Percentiles rank a stretch among this genome's conserved stretches.
phyloP scores from a whole-genome alignment of 371 early-diverging fungal species.

The Mortierella sp. region DNA sequence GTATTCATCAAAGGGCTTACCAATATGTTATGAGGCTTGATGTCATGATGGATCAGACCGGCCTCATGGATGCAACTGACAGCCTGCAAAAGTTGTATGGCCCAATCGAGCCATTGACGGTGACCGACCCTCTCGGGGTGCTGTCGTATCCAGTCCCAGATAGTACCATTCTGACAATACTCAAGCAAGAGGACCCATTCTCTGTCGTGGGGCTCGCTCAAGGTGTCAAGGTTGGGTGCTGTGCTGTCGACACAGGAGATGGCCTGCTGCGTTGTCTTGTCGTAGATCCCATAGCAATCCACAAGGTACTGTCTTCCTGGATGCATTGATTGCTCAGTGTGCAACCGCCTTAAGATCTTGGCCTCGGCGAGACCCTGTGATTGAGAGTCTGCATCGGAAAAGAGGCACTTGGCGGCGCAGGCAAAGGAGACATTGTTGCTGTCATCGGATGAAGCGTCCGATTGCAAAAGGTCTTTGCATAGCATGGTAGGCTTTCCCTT shows the following conservation, averaged over 20 bases:
- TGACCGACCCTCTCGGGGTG: slow-evolving; percentile 64
- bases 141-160: slow-evolving; percentile 73
- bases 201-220: slow-evolving; percentile 4
- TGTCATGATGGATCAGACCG: slow-evolving; percentile 85
- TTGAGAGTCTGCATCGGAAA: slow-evolving; percentile 58
- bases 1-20: slow-evolving; percentile 49
- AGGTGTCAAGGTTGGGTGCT: background rate
- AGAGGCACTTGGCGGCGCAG: slow-evolving; percentile 70
- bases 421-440: slow-evolving; percentile 2
- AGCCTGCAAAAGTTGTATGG: slow-evolving; percentile 73
- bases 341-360: slow-evolving; percentile 53
- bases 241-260: slow-evolving; percentile 5
- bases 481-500: slow-evolving; percentile 13
- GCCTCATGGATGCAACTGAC: slow-evolving; percentile 71
- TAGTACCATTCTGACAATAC: slow-evolving; percentile 65
- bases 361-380: slow-evolving; percentile 59
- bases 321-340: slow-evolving; percentile 17
- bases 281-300: slow-evolving; percentile 36
- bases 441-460: background rate
- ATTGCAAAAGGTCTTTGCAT: slow-evolving; percentile 33
- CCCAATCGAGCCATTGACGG: slow-evolving; percentile 75
- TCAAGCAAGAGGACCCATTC: slow-evolving; percentile 70
- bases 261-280: slow-evolving; percentile 13
- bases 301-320: slow-evolving; percentile 33
- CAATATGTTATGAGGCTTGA: slow-evolving; percentile 88